Conservation (phyloP, 306 rosid species). For the Carpinus viminea region DNA sequence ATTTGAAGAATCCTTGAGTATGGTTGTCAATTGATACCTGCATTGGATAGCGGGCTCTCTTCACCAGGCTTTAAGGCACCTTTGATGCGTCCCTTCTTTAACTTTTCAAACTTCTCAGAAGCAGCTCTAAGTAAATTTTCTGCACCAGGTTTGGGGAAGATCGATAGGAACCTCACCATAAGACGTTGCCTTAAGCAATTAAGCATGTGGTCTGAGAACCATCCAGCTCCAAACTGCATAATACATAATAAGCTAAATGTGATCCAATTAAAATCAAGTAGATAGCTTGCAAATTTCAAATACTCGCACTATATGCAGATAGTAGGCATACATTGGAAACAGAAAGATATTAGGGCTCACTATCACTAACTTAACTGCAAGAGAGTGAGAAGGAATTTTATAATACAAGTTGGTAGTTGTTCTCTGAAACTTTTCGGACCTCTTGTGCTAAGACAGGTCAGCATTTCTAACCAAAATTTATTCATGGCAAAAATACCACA, state of each 20-base stretch:
- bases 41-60: conserved; percentile 46
- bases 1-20: not conserved
- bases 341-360: not conserved
- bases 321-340: not conserved
- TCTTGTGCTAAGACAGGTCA: not conserved
- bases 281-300: conserved; percentile 11
- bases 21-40: conserved; percentile 46
- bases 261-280: conserved; percentile 4
- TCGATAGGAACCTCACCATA: conserved; percentile 69
- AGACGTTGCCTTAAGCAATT: conserved; percentile 66
- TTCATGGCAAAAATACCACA: not conserved
- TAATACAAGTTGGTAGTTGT: not conserved
- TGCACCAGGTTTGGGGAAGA: conserved; percentile 65
- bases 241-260: conserved; percentile 26
- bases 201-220: conserved; percentile 61
- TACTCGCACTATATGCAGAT: conserved; percentile 11
- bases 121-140: conserved; percentile 69
- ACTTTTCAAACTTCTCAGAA: conserved; percentile 64
- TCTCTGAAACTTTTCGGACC: not conserved
- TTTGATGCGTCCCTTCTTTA: conserved; percentile 53
- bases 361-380: not conserved
- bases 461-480: not conserved
- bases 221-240: conserved; percentile 75
- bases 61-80: conserved; percentile 44
- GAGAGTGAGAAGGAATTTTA: not conserved